Evolutionary conservation across 1,139 yeast genomes (phyloP), one percentile per base, ranked within the genome.

Genomic region (Lizanozyma gosingica): DNA sequence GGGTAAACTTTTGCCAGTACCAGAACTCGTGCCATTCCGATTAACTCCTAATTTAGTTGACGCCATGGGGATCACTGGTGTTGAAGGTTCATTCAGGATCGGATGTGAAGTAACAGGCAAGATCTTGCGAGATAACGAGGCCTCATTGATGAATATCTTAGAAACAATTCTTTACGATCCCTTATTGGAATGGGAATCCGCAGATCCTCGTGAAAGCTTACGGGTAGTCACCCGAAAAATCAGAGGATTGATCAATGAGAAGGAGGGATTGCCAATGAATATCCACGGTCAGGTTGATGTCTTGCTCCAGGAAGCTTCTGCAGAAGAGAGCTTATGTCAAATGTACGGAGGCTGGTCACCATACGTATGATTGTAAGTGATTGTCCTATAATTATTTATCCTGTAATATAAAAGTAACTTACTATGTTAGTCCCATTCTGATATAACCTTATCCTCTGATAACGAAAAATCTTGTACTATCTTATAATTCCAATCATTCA

Each of bases 281-380:
- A 85, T 90, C 2, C 82, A 84, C 42, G 97, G 97, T 0, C 97
- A 92, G 54, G 96, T 88, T 1, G 97, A 92, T 53, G 80, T 84
- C 32, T 71, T 92, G 43, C 84, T 92, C 38, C 90, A 84, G 51
- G 87, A 84, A 46, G 94, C 98, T 0, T 74, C 85, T 0, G 80
- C 87, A 3, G 65, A 68, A 4, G 85, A 80, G 40, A 80, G 82
- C 47, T 63, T 94, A 40, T 71, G 86, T 27, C 82, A 74, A 49
- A 92, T 94, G 98, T 94, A 87, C 59, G 79, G 85, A 33, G 99
- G 99, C 2, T 92, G 98, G 98, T 76, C 85, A 53, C 82, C 97
- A 2, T 85, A 65, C 48, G 51, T 67, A 14, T 67, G 51, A 44
- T 6, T 22, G n/a, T n/a, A n/a, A n/a, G n/a, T n/a, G n/a, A n/a